These are phyloP conservation scores for Beverwykella pulmonaria DNA, from an alignment of 495 filamentous ascomycete genomes.

Conservation along the genomic window DNA sequence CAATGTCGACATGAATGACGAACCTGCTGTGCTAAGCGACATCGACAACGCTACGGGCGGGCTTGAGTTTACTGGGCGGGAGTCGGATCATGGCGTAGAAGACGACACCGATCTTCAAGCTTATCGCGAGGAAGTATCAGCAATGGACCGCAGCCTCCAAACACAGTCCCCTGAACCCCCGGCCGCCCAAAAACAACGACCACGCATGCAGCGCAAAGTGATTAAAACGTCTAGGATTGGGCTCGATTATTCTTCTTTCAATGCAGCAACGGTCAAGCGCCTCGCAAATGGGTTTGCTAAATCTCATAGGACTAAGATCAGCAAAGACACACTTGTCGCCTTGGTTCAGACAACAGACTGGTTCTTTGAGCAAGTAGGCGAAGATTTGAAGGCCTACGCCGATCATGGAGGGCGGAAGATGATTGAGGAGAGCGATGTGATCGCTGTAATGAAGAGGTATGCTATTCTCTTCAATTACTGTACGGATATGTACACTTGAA, in stretches of 20 bases:
- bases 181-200: slow-evolving; percentile 36
- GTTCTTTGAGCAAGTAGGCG: slow-evolving; percentile 85
- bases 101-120: slow-evolving; percentile 28
- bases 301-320: slow-evolving; percentile 66
- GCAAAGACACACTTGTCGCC: slow-evolving; percentile 68
- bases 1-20: slow-evolving; percentile 24
- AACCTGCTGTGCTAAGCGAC: background rate
- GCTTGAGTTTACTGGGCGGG: slow-evolving; percentile 12
- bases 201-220: slow-evolving; percentile 50
- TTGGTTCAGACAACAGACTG: slow-evolving; percentile 80
- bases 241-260: slow-evolving; percentile 73
- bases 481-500: slow-evolving; percentile 45
- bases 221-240: slow-evolving; percentile 71
- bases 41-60: slow-evolving; percentile 7
- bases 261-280: slow-evolving; percentile 69
- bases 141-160: slow-evolving; percentile 35
- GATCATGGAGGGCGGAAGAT: slow-evolving; percentile 80
- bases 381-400: slow-evolving; percentile 77
- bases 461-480: slow-evolving; percentile 43
- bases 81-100: slow-evolving; percentile 25
- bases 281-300: slow-evolving; percentile 72
- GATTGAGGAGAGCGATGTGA: slow-evolving; percentile 82
- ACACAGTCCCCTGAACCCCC: slow-evolving; percentile 11
- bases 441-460: slow-evolving; percentile 79
- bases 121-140: slow-evolving; percentile 34